phyloP scores from a whole-genome alignment of 352 stramenopile species.

The Phytophthora cryptogea region DNA sequence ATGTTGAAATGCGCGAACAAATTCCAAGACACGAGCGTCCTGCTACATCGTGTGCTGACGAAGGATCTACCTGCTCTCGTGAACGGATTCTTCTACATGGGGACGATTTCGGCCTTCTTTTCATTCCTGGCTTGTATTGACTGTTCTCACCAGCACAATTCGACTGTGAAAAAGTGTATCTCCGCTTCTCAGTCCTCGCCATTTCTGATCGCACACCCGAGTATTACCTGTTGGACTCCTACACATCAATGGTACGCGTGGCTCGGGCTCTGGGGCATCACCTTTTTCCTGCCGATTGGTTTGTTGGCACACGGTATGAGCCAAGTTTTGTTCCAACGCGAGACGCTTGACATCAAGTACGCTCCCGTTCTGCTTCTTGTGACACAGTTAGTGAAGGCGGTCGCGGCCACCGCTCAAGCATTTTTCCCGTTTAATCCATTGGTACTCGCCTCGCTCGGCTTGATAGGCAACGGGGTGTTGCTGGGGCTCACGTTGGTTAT shows the following conservation, averaged over 20 bases:
- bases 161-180: conserved; percentile 4
- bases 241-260: conserved; percentile 50
- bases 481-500: conserved; percentile 40
- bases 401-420: conserved; percentile 40
- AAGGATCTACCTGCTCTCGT: conserved; percentile 59
- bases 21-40: conserved; percentile 59
- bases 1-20: conserved; percentile 74
- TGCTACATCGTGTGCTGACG: conserved; percentile 56
- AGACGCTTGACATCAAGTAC: conserved; percentile 68
- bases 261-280: conserved; percentile 59
- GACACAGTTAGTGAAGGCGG: conserved; percentile 57
- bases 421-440: conserved; percentile 55
- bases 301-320: conserved; percentile 65
- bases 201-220: conserved; percentile 50
- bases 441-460: conserved; percentile 40
- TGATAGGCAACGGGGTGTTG: conserved; percentile 42
- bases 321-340: conserved; percentile 65
- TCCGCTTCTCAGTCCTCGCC: conserved; percentile 11
- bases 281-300: conserved; percentile 64
- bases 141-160: conserved; percentile 25
- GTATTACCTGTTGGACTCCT: conserved; percentile 48
- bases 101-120: conserved; percentile 63
- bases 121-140: conserved; percentile 58
- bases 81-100: conserved; percentile 63
- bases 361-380: conserved; percentile 55